Evolutionary conservation across 371 early-diverging fungal species (phyloP).

Genomic region (Mucor velutinosus): DNA sequence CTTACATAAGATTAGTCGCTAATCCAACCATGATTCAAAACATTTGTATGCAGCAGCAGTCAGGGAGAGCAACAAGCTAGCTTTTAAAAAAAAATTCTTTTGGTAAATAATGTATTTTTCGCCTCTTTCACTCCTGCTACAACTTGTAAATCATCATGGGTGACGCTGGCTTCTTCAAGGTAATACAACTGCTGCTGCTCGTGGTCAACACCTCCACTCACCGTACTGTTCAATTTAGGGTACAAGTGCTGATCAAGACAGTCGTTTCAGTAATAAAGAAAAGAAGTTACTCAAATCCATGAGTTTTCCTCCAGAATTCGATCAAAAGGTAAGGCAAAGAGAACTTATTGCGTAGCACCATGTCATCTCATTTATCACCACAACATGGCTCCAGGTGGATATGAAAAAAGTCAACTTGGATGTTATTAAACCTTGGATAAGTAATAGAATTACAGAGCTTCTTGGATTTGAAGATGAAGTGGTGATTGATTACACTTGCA

Average conservation of each 20-base stretch:
- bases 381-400: slow-evolving; percentile 62
- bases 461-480: slow-evolving; percentile 96
- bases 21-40: too few species aligned
- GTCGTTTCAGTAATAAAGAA: slow-evolving; percentile 87
- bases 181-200: slow-evolving; percentile 13
- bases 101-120: too few species aligned
- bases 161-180: slow-evolving; percentile 81
- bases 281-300: slow-evolving; percentile 82
- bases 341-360: not conserved
- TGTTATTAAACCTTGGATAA: slow-evolving; percentile 90
- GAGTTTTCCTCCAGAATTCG: slow-evolving; percentile 83
- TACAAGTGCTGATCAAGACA: slow-evolving; percentile 84
- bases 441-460: slow-evolving; percentile 70
- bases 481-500: slow-evolving; percentile 82
- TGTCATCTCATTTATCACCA: not conserved
- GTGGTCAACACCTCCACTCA: not conserved
- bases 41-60: too few species aligned
- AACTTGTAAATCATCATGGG: slow-evolving; percentile 53
- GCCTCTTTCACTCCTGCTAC: too few species aligned
- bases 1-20: too few species aligned
- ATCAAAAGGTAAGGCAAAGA: slow-evolving; percentile 66
- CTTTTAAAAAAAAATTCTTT: too few species aligned
- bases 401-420: slow-evolving; percentile 87
- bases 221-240: slow-evolving; percentile 45
- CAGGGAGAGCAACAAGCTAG: too few species aligned